These are phyloP conservation scores for Amanita rubescens DNA, from an alignment of 768 basidiomycete genomes.

Conservation along the genomic window DNA sequence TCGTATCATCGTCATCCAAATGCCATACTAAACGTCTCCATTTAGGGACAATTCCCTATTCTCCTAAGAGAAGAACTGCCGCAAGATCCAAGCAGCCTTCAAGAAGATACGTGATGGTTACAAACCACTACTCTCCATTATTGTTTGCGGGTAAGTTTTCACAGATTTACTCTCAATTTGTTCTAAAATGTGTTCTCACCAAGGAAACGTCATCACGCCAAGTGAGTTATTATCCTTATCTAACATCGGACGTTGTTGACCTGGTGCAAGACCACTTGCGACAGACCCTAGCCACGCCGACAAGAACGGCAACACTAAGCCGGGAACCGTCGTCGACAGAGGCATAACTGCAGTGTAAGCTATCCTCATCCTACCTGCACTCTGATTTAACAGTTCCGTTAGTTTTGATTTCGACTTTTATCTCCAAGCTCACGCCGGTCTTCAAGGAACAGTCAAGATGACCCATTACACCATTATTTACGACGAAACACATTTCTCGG, in stretches of 20 bases:
- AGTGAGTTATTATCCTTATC: constrained; percentile 26
- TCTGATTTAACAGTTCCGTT: background rate
- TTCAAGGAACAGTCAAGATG: constrained; percentile 63
- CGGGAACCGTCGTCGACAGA: constrained; percentile 76
- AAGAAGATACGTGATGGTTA: constrained; percentile 43
- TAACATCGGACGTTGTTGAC: constrained; percentile 7
- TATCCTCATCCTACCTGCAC: background rate
- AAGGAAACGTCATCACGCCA: constrained; percentile 61
- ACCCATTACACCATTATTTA: constrained; percentile 80
- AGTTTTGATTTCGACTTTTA: constrained; percentile 64
- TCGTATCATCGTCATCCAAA: no score
- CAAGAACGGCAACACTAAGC: constrained; percentile 67
- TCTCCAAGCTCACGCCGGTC: constrained; percentile 66
- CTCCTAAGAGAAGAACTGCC: constrained; percentile 57
- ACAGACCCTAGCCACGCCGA: constrained; percentile 42
- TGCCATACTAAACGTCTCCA: background rate
- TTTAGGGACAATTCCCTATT: constrained; percentile 64
- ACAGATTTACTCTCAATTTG: background rate
- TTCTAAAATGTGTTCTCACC: background rate
- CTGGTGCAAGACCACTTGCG: constrained; percentile 42
- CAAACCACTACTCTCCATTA: constrained; percentile 56
- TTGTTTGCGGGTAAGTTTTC: constrained; percentile 57
- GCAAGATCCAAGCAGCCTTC: constrained; percentile 53
- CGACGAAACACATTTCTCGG: constrained; percentile 61
- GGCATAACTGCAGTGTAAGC: constrained; percentile 65